phyloP scores from a whole-genome alignment of 805 yeast genomes.

The Suhomyces xylopsoci region DNA sequence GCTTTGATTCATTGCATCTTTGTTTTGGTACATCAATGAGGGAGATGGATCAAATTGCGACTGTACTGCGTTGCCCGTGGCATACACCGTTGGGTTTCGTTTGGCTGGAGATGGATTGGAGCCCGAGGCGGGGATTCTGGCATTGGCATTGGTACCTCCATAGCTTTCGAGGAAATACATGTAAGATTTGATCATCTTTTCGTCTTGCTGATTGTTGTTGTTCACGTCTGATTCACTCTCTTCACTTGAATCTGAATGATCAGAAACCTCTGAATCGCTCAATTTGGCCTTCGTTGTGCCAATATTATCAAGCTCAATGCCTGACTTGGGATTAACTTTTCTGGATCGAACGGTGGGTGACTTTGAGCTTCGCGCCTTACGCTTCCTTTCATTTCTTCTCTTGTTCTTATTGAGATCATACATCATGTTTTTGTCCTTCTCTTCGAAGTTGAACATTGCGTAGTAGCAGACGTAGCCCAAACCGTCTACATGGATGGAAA shows the following conservation, averaged over 20 bases:
- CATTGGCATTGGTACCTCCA: constrained; percentile 29
- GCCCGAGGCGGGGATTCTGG: neutral
- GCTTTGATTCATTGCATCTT: constrained; percentile 8
- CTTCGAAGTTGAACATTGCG: constrained; percentile 86
- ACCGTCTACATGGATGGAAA: constrained; percentile 88
- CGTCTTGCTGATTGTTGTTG: constrained; percentile 56
- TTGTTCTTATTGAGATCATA: constrained; percentile 21
- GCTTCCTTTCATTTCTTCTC: constrained; percentile 5
- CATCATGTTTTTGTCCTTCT: constrained; percentile 48
- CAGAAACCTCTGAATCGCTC: constrained; percentile 9
- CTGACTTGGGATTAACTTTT: neutral
- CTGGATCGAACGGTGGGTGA: neutral
- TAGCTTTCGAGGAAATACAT: constrained; percentile 84
- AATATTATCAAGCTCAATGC: constrained; percentile 15
- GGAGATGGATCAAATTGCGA: constrained; percentile 13
- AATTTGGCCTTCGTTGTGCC: constrained; percentile 8
- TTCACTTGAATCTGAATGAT: constrained; percentile 13
- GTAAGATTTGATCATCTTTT: constrained; percentile 89
- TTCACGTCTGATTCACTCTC: constrained; percentile 29
- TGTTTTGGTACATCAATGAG: constrained; percentile 11
- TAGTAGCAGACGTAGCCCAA: constrained; percentile 91
- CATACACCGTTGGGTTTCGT: neutral
- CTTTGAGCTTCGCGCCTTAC: constrained; percentile 7
- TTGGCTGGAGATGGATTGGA: neutral
- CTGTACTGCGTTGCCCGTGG: neutral